Evolutionary conservation across 2,329 filamentous ascomycete species (phyloP), one percentile per base, ranked within the genome.

Genomic region (Exophiala dermatitidis): DNA sequence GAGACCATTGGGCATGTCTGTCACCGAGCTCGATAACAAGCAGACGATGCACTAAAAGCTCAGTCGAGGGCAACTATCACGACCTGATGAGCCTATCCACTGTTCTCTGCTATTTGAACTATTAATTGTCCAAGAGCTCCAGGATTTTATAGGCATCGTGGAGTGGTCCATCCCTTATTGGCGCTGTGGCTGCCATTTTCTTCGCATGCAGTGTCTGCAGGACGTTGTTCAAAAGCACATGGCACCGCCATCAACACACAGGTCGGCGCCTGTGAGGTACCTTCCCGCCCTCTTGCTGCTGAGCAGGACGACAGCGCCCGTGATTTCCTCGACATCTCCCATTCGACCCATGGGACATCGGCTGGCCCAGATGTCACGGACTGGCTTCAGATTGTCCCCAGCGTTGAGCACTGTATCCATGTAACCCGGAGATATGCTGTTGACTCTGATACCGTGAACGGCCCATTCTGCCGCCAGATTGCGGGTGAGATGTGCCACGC

Each of bases 351-450:
- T 76, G 0, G 84, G 83, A 64, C 83, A 82, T 51, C 81, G 71
- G 33, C 69, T 70, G 26, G 72, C 72, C 84, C 84, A 87, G 1
- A 76, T 72, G 31, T 70, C 69, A 53, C 79, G 72, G 36, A 76
- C 75, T 36, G 73, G 72, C 7, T 74, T 74, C 44, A 87, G 65
- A 0, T 78, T 79, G 5, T 77, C 75, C 0, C 83, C 83, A 54
- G 82, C 82, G 63, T 88, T 90, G 45, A 90, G 68, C 8, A 87
- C 79, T 0, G 85, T 88, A 62, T 88, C 85, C 82, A 89, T 88
- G 62, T 90, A 90, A 0, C 86, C 86, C 0, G 86, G 86, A 38
- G 77, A 82, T 40, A 90, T 75, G 12, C 75, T 80, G 61, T 90
- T 90, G 3, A 86, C 82, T 2, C 83, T 70, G 56, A 90, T 86